Conservation (phyloP, 192 early-diverging fungal species). For the Geosiphon pyriformis region DNA sequence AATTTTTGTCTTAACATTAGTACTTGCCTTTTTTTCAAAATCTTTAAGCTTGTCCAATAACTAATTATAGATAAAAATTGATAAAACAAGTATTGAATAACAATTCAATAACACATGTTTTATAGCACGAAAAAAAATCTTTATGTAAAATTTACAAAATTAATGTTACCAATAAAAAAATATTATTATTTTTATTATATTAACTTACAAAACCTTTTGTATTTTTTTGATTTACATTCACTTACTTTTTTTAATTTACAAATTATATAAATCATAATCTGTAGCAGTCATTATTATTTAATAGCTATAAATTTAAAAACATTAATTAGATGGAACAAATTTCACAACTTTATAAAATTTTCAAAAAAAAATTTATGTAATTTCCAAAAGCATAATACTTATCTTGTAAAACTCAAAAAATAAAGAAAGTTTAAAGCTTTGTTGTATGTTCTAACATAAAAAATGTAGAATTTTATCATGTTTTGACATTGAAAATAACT, state of each 20-base stretch:
- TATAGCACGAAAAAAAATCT: background rate
- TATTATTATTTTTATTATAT: background rate
- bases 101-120: background rate
- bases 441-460: background rate
- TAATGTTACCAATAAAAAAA: background rate
- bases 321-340: background rate
- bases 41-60: background rate
- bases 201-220: background rate
- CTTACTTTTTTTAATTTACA: background rate
- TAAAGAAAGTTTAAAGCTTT: background rate
- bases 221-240: background rate
- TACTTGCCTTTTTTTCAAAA: background rate
- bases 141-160: background rate
- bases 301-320: background rate
- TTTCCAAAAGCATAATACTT: no score
- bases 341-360: no score
- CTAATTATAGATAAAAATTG: background rate
- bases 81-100: background rate
- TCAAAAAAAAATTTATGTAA: no score
- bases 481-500: background rate
- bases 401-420: no score
- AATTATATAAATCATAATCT: no score
- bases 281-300: background rate
- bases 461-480: background rate
- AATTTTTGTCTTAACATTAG: background rate